A percentile compares a stretch with the other conserved stretches of the same genome.
Evolutionary conservation across 768 basidiomycete species (phyloP).

Genomic region (Mrakia gelida): DNA sequence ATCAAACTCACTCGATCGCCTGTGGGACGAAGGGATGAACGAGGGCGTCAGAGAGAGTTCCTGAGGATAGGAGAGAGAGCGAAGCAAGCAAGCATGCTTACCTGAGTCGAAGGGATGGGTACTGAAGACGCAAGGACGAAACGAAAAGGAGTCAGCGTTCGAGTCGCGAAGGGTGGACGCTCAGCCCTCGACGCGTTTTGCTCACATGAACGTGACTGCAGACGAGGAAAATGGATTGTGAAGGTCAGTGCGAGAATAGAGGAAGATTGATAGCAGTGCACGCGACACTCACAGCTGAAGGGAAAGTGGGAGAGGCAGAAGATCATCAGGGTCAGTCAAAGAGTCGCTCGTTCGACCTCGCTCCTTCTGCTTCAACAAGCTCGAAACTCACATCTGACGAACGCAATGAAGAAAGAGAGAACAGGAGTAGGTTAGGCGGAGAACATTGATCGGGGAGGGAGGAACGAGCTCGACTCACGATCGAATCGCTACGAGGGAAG

Average conservation of each 20-base stretch:
- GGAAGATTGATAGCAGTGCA: not conserved
- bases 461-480: not conserved
- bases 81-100: constrained; percentile 44
- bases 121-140: constrained; percentile 52
- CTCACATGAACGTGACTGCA: constrained; percentile 3
- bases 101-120: constrained; percentile 72
- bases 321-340: not conserved
- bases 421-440: not conserved
- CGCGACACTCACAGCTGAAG: not conserved
- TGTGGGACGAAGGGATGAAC: not conserved
- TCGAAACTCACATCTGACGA: not conserved
- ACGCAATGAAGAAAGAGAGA: not conserved
- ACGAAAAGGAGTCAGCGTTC: constrained; percentile 45
- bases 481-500: not conserved
- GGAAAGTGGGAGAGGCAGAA: not conserved
- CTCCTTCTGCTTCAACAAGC: not conserved
- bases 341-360: not conserved
- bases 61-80: not conserved
- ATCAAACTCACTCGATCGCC: not conserved
- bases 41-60: not conserved
- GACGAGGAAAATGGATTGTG: not conserved
- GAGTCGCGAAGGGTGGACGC: constrained; percentile 57
- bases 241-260: not conserved
- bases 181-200: constrained; percentile 37
- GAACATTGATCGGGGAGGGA: no score